Percentiles rank a stretch among this genome's conserved stretches.
phyloP scores from a whole-genome alignment of 331 rosid species.

The Prunus yedoensis region DNA sequence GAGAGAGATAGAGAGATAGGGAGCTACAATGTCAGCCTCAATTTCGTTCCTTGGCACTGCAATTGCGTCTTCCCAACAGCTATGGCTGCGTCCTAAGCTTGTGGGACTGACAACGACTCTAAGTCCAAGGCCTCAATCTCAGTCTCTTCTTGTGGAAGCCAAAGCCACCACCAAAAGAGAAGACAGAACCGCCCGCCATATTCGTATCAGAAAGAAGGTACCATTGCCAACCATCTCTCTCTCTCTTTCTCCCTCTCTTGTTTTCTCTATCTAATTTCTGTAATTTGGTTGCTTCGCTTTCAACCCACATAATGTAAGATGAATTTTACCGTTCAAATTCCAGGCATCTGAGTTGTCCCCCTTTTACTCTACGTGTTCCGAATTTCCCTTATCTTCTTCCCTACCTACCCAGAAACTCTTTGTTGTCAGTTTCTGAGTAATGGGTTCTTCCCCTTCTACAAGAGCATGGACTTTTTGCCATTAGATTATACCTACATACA shows the following conservation, averaged over 20 bases:
- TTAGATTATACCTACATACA: background rate
- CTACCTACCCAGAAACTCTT: background rate
- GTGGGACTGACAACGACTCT: slow-evolving; percentile 7
- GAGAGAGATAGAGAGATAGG: slow-evolving; percentile 1
- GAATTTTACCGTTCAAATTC: background rate
- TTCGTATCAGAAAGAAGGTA: slow-evolving; percentile 93
- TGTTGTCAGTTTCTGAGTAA: background rate
- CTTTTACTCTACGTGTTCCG: background rate
- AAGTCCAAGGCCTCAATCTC: slow-evolving; percentile 17
- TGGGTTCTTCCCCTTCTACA: background rate
- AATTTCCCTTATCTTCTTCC: background rate
- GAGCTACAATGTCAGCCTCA: slow-evolving; percentile 18
- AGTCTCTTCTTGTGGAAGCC: slow-evolving; percentile 57
- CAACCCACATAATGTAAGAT: background rate
- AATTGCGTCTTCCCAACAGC: slow-evolving; percentile 17
- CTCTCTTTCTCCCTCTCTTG: background rate
- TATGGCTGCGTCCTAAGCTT: slow-evolving; percentile 19
- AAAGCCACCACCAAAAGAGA: slow-evolving; percentile 57
- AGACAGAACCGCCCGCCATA: slow-evolving; percentile 80
- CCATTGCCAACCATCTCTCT: slow-evolving; percentile 23
- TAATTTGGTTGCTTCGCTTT: background rate
- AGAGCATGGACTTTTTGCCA: background rate
- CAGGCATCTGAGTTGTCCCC: background rate
- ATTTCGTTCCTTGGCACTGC: slow-evolving; percentile 5
- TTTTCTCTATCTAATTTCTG: background rate